These are phyloP conservation scores for Nelumbo lutea DNA, from an alignment of 164 flowering plant species.

Conservation along the genomic window DNA sequence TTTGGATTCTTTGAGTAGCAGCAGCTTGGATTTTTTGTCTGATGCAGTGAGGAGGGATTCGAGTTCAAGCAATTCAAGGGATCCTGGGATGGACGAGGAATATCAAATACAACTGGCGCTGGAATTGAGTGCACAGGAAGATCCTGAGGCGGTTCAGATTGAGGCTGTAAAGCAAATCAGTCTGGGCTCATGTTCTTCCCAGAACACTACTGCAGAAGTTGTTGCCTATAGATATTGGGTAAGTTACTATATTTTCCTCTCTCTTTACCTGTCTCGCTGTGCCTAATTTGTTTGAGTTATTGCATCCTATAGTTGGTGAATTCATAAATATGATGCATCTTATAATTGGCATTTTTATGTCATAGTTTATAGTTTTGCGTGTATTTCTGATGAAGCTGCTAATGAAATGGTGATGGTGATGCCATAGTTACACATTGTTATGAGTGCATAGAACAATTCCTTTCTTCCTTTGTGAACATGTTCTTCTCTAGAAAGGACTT, in stretches of 20 bases:
- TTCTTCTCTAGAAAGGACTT: neutral
- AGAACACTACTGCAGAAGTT: constrained; percentile 81
- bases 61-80: constrained; percentile 51
- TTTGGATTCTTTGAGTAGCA: constrained; percentile 32
- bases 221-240: constrained; percentile 93
- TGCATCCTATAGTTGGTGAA: too few species aligned
- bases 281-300: neutral
- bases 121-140: constrained; percentile 94
- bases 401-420: neutral
- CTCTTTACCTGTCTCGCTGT: neutral
- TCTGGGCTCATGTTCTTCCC: constrained; percentile 68
- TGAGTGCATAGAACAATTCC: too few species aligned
- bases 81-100: constrained; percentile 84
- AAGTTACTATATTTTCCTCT: constrained; percentile 22
- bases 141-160: constrained; percentile 94
- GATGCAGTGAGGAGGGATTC: constrained; percentile 48
- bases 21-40: constrained; percentile 36
- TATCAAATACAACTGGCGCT: constrained; percentile 91
- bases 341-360: neutral
- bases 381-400: neutral
- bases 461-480: neutral
- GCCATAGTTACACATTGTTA: neutral
- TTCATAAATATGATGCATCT: neutral
- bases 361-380: neutral
- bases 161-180: constrained; percentile 97